These are phyloP conservation scores for Lablab purpureus DNA, from an alignment of 306 rosid species.

Conservation along the genomic window DNA sequence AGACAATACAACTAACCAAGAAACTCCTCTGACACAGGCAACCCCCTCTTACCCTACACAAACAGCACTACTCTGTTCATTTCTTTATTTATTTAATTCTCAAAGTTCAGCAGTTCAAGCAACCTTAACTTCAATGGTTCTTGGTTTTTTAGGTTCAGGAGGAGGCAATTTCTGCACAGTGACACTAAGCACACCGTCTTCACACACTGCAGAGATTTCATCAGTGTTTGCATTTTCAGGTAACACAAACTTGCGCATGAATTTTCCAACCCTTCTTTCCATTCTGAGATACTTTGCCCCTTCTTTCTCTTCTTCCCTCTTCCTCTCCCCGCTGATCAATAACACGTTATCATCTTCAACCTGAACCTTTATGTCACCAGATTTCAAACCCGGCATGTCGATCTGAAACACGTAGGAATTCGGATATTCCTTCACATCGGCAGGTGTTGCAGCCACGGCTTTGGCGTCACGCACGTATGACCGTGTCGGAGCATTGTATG, in stretches of 20 bases:
- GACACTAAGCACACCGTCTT: neutral
- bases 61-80: neutral
- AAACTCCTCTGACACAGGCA: neutral
- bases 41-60: neutral
- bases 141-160: neutral
- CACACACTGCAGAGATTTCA: neutral
- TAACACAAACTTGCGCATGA: neutral
- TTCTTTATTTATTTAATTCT: neutral
- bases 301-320: constrained; percentile 3
- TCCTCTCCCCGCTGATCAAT: neutral
- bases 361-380: constrained; percentile 5
- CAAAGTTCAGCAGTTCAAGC: neutral
- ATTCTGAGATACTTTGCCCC: neutral
- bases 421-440: neutral
- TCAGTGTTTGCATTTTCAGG: neutral
- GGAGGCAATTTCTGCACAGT: neutral
- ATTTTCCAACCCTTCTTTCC: neutral
- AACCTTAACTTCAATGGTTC: neutral
- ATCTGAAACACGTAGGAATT: neutral
- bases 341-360: neutral
- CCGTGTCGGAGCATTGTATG: neutral
- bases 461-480: neutral
- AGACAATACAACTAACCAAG: neutral
- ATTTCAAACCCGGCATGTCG: constrained; percentile 14
- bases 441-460: neutral